Base-by-base conservation (phyloP, 495 filamentous ascomycete genomes). In the Parathielavia hyrcaniae region DNA sequence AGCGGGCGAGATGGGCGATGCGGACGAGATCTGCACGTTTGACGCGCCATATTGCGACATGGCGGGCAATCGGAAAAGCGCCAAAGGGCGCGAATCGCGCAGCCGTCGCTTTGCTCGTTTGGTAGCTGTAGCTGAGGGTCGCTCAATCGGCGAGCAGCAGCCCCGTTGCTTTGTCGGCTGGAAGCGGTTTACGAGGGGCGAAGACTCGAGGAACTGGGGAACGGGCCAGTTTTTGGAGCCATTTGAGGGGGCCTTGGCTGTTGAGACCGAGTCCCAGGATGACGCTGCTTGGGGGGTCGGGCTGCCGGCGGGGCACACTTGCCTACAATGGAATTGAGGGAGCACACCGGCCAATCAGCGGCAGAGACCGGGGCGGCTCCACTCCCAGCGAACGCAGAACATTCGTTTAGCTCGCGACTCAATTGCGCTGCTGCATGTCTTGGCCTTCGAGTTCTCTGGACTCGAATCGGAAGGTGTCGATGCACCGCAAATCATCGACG, bases 171-270 rank as follows among this genome's bases (percentile, higher is more conserved):
- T 30, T 53, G 48, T 66, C 67, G 68, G 68, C 62, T 70, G 61
- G 64, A 61, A 60, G 64, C 68, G 68, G 68, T 67, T 71, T 65
- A 45, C 54, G 62, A 52, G 64, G 68, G 68, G 55, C 64, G 59
- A 64, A 64, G 60, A 54, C 47, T 45, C 14, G 39, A 58, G 38
- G 52, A 61, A 55, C 47, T 61, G 64, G 60, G 61, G 67, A 62
- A 55, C 46, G 58, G 57, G 53, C 46, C 50, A 40, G 55, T 32
- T 65, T 62, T 62, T 56, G 63, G 61, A 57, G 52, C 57, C 46
- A 49, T 50, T 49, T 30, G 61, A 57, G 54, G 55, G n/a, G 50
- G 55, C 36, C 49, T 26, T 43, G 49, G 43, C 46, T 26, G 17
- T 45, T 39, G 46, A 20, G 55, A 35, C 30, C 36, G 55, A 41